Base-by-base conservation (phyloP, 2,329 filamentous ascomycete genomes). In the Aspergillus floridensis region DNA sequence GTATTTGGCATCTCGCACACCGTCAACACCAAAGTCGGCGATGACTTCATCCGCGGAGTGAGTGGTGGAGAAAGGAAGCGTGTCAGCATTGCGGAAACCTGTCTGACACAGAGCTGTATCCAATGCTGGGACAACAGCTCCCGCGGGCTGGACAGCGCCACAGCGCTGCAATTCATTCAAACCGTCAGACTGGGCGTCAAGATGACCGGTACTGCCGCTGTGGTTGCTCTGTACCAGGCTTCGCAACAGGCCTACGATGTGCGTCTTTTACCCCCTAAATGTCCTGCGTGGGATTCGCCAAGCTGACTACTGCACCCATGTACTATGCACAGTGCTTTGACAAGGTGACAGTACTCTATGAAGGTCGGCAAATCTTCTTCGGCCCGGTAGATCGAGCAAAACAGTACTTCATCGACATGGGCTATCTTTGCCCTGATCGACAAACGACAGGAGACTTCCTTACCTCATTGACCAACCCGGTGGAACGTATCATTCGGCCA, bases 91-190 rank as follows among this genome's bases (percentile, higher is more conserved):
- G 53, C 53, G 2, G 58, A 59, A 10, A 38, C 49, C 1, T 50
- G 19, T 24, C 49, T 57, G 31, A 52, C 21, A 1, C 24, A 35
- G 14, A 22, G 48, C 14, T 31, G 22, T 24, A 44, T 57, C 8
- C 55, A 57, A 35, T 57, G 32, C 38, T 78, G 77, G 77, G 77
- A 79, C 47, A 73, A 81, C 67, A 67, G 75, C 62, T 71, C 76
- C 5, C 68, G 78, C 19, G 56, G 56, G 8, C 21, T 57, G 50
- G 80, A 82, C 59, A 75, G 75, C 4, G 75, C 81, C 2, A 83
- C 79, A 8, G 83, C 83, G 5, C 67, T 84, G 51, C 80, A 82
- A 35, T 85, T 84, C 75, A 80, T 21, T 72, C 78, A 60, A 73
- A 81, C 1, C 16, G 32, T 35, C 32, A 16, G 14, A 5, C 32